Evolutionary conservation across 2,329 filamentous ascomycete genomes (phyloP), one percentile per base, ranked within the genome.

Genomic region (Pezicula carpinea): DNA sequence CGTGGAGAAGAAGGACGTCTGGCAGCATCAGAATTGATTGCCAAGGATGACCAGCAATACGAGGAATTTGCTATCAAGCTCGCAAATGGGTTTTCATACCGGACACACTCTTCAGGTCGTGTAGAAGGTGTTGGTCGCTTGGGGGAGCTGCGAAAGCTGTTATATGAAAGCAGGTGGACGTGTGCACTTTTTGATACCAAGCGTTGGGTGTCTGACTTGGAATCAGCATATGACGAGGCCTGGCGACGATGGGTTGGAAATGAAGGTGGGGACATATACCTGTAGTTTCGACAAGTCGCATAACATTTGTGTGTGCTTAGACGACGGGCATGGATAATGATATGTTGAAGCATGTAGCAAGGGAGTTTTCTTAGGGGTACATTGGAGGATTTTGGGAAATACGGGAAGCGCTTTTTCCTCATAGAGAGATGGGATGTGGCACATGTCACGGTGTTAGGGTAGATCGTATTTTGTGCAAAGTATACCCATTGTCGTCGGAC

Each of bases 101-200:
- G 63, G 5, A 61, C 66, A 5, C 57, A 66, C 41, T 50, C 64
- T 35, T 62, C 64, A 11, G 71, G 71, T 2, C 74, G 75, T 46
- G 76, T 78, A 6, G 66, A 77, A 52, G 80, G 79, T 2, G 59
- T 62, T 8, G 93, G 93, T 1, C 76, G 90, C 47, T 70, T 99
- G 44, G 80, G 82, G 43, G 84, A 95, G 48, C 73, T 99, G 49
- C 80, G 93, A 52, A 85, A 80, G 62, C 72, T 96, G 59, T 69
- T 99, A 10, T 97, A 91, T 70, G 78, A 89, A 52, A 83, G 81
- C 59, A 83, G 92, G 57, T 95, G 89, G 87, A 80, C 74, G 22
- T 95, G 90, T 66, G 87, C 86, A 13, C 73, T 99, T 36, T 99
- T 99, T 64, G 83, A 99, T 66, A 99, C 93, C 5, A 79, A 75